These are phyloP conservation scores for Cryptococcus maquisensis DNA, from an alignment of 1,284 basidiomycete species.

Conservation along the genomic window DNA sequence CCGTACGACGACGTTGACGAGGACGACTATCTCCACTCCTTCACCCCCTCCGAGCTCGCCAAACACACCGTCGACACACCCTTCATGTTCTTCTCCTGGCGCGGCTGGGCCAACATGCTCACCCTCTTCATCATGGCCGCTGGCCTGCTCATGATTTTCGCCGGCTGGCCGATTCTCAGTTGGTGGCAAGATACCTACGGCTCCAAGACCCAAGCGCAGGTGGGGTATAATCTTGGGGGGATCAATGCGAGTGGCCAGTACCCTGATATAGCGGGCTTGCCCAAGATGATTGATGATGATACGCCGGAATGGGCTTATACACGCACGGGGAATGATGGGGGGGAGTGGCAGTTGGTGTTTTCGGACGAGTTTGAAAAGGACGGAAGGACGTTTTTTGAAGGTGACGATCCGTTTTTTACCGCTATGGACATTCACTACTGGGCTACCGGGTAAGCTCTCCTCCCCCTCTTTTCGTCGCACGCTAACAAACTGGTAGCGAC, in stretches of 20 bases:
- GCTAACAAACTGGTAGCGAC: slow-evolving; percentile 44
- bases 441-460: slow-evolving; percentile 47
- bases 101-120: slow-evolving; percentile 56
- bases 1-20: slow-evolving; percentile 38
- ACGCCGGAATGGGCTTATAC: slow-evolving; percentile 60
- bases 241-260: slow-evolving; percentile 69
- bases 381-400: slow-evolving; percentile 54
- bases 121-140: slow-evolving; percentile 49
- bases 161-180: slow-evolving; percentile 69
- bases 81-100: slow-evolving; percentile 41
- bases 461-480: background rate
- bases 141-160: slow-evolving; percentile 61
- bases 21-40: slow-evolving; percentile 60
- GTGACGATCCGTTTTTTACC: slow-evolving; percentile 53
- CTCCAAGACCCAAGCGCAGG: slow-evolving; percentile 1
- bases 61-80: slow-evolving; percentile 44
- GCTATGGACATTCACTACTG: slow-evolving; percentile 56
- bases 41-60: slow-evolving; percentile 29
- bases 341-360: slow-evolving; percentile 66
- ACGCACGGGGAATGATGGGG: slow-evolving; percentile 63
- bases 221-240: slow-evolving; percentile 66
- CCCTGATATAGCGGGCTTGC: slow-evolving; percentile 55
- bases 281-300: slow-evolving; percentile 61
- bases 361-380: slow-evolving; percentile 82
- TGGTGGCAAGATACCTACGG: slow-evolving; percentile 50